phyloP scores from a whole-genome alignment of 345 rosid species.

The Eucalyptus globulus region DNA sequence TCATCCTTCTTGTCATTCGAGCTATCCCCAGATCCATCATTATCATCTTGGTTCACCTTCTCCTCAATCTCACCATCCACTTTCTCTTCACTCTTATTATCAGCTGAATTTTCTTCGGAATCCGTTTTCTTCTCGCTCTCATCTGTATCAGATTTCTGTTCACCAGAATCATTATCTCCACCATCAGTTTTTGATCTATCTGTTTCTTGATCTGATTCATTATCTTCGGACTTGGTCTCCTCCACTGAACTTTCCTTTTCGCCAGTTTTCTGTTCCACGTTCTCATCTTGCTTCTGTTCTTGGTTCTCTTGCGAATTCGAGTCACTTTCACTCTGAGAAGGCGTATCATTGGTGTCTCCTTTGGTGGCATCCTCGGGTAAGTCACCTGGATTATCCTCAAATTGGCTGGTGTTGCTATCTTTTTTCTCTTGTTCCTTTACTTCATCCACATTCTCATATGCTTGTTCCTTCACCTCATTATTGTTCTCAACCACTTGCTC shows the following conservation, averaged over 20 bases:
- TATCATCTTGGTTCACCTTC: constrained; percentile 25
- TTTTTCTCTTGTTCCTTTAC: constrained; percentile 28
- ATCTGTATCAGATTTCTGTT: constrained; percentile 22
- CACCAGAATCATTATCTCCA: constrained; percentile 13
- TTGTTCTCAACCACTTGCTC: constrained; percentile 28
- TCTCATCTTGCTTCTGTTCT: constrained; percentile 25
- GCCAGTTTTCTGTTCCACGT: constrained; percentile 1
- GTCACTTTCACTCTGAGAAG: constrained; percentile 10
- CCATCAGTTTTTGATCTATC: constrained; percentile 17
- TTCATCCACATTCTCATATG: constrained; percentile 21
- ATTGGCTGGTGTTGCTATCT: constrained; percentile 15
- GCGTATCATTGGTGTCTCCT: constrained; percentile 23
- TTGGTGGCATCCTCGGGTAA: constrained; percentile 52
- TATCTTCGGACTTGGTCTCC: background rate
- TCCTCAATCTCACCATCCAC: constrained; percentile 26
- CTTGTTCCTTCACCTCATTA: constrained; percentile 11
- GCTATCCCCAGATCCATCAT: constrained; percentile 19
- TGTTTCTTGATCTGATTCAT: constrained; percentile 10
- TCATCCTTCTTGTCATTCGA: constrained; percentile 26
- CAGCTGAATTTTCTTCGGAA: constrained; percentile 12
- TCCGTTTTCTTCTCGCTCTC: constrained; percentile 23
- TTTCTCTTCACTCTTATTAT: constrained; percentile 16
- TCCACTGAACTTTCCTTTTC: background rate
- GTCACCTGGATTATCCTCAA: constrained; percentile 56
- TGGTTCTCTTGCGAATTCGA: constrained; percentile 16